Evolutionary conservation across 1,284 basidiomycete species (phyloP).

Genomic region (Sparassis latifolia): DNA sequence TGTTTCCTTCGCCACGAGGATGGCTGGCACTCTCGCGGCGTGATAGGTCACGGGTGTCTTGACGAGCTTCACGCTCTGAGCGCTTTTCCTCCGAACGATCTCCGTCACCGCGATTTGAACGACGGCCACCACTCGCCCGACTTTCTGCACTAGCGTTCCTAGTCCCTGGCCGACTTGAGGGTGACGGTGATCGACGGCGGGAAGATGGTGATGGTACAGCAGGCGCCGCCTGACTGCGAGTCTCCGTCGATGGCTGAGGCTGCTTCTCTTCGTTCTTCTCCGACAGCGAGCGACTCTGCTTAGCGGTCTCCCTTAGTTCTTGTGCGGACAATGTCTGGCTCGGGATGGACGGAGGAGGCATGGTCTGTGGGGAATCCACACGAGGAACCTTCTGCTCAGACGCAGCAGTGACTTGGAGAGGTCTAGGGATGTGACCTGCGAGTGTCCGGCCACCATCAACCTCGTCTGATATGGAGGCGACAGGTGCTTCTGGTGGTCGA

Average conservation of each 20-base stretch:
- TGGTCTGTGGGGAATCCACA: slow-evolving; percentile 35
- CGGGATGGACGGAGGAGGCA: slow-evolving; percentile 75
- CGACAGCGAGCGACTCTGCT: slow-evolving; percentile 38
- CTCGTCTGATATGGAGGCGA: slow-evolving; percentile 21
- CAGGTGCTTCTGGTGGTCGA: slow-evolving; percentile 19
- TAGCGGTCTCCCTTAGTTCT: slow-evolving; percentile 72
- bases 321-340: slow-evolving; percentile 78
- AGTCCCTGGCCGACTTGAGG: slow-evolving; percentile 58
- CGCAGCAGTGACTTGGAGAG: slow-evolving; percentile 1
- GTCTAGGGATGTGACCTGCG: too few species aligned
- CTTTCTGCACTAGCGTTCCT: slow-evolving; percentile 69
- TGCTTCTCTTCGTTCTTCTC: slow-evolving; percentile 23
- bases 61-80: slow-evolving; percentile 36
- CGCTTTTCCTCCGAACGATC: slow-evolving; percentile 47
- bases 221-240: slow-evolving; percentile 40
- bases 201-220: slow-evolving; percentile 45
- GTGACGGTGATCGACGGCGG: slow-evolving; percentile 58
- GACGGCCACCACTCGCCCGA: slow-evolving; percentile 59
- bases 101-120: slow-evolving; percentile 43
- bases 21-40: slow-evolving; percentile 23
- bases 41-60: slow-evolving; percentile 38
- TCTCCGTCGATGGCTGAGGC: slow-evolving; percentile 20
- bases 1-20: slow-evolving; percentile 15
- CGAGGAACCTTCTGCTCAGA: slow-evolving; percentile 24
- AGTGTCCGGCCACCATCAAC: slow-evolving; percentile 10